phyloP scores from a whole-genome alignment of 2,329 filamentous ascomycete species.

The Hirsutella thompsonii region DNA sequence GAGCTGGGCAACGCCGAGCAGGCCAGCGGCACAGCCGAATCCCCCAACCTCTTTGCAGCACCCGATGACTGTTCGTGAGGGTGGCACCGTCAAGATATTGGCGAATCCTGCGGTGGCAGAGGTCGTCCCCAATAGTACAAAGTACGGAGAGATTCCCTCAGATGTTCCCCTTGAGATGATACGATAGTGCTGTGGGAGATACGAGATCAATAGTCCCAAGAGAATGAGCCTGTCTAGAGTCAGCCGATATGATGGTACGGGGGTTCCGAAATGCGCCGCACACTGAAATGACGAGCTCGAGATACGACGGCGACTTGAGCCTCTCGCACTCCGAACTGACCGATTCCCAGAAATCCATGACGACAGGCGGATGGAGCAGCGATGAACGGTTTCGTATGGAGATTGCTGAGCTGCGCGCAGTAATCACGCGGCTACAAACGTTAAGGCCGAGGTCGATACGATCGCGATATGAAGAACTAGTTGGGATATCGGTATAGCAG shows the following conservation, averaged over 20 bases:
- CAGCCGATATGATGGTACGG: not conserved
- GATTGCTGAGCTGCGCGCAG: too few relatives aligned
- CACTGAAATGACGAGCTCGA: slow-evolving; percentile 45
- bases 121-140: slow-evolving; percentile 84
- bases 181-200: slow-evolving; percentile 86
- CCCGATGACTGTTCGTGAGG: slow-evolving; percentile 66
- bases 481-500: too few relatives aligned
- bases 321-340: slow-evolving; percentile 27
- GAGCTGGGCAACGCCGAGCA: slow-evolving; percentile 84
- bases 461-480: too few relatives aligned
- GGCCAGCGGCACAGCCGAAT: slow-evolving; percentile 71
- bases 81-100: slow-evolving; percentile 82
- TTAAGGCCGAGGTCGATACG: too few relatives aligned
- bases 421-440: too few relatives aligned
- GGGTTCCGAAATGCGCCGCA: slow-evolving; percentile 11
- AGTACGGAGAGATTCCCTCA: slow-evolving; percentile 91
- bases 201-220: slow-evolving; percentile 79
- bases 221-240: slow-evolving; percentile 50
- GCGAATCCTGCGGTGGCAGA: slow-evolving; percentile 81
- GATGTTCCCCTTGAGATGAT: slow-evolving; percentile 79
- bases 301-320: slow-evolving; percentile 37
- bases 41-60: slow-evolving; percentile 76
- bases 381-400: too few relatives aligned
- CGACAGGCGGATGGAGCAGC: not conserved
- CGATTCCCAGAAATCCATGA: slow-evolving; percentile 2